phyloP scores from a whole-genome alignment of 179 eudicot genomes.

The Drosera spatulata region DNA sequence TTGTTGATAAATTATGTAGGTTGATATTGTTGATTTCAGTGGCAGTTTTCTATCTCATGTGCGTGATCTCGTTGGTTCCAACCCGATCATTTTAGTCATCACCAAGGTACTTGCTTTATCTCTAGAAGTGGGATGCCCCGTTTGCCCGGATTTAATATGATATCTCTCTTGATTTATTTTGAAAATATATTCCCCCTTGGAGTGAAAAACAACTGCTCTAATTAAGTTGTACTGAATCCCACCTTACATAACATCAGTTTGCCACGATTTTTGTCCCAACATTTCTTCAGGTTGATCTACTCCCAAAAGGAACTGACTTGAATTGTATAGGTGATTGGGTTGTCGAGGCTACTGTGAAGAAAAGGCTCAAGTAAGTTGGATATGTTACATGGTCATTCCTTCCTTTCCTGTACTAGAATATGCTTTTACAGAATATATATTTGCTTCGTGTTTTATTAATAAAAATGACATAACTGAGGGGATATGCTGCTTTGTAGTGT shows the following conservation, averaged over 20 bases:
- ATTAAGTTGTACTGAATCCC: too few relatives aligned
- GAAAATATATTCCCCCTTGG: not conserved
- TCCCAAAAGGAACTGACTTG: conserved; percentile 90
- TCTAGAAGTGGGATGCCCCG: not conserved
- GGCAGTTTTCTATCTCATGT: conserved; percentile 91
- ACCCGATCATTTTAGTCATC: conserved; percentile 86
- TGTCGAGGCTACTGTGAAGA: conserved; percentile 82
- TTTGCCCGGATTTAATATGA: not conserved
- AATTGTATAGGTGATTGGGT: conserved; percentile 95
- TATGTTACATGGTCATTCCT: not conserved
- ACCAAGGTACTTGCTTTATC: conserved; percentile 54
- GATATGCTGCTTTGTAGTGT: conserved; percentile 38
- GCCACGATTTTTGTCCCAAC: too few relatives aligned
- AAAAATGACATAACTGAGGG: not conserved
- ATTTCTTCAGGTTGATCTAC: conserved; percentile 77
- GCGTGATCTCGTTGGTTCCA: conserved; percentile 93
- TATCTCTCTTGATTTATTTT: not conserved
- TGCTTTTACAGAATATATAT: too few relatives aligned
- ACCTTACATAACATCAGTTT: too few relatives aligned
- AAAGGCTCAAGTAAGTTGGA: conserved; percentile 75
- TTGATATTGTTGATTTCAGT: conserved; percentile 89
- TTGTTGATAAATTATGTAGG: conserved; percentile 31
- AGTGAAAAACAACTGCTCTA: not conserved
- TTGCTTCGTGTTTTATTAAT: not conserved
- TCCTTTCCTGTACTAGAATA: too few relatives aligned